A percentile compares a stretch with the other conserved stretches of the same genome.
These are phyloP conservation scores for Skeletonema menzelii DNA, from an alignment of 108 stramenopile species.

Conservation along the genomic window DNA sequence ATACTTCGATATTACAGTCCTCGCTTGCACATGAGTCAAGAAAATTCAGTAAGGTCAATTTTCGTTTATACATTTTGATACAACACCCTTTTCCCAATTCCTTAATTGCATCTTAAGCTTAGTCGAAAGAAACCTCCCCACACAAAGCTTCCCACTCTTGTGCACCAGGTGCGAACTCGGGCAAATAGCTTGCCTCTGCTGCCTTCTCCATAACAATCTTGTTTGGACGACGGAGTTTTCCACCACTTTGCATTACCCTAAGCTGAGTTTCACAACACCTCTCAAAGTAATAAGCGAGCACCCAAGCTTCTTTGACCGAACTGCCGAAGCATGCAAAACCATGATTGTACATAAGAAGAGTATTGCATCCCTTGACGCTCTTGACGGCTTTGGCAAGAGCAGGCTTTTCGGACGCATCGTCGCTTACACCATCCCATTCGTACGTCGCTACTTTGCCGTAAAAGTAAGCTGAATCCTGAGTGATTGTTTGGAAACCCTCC, in stretches of 20 bases:
- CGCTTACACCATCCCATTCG: slow-evolving; percentile 60
- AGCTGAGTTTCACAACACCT: slow-evolving; percentile 53
- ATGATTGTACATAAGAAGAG: slow-evolving; percentile 67
- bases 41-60: neutral
- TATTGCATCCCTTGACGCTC: slow-evolving; percentile 41
- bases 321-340: slow-evolving; percentile 55
- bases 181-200: slow-evolving; percentile 42
- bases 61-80: neutral
- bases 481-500: slow-evolving; percentile 54
- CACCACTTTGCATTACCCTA: slow-evolving; percentile 49
- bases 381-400: slow-evolving; percentile 49
- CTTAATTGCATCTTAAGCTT: neutral
- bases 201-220: slow-evolving; percentile 49
- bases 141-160: slow-evolving; percentile 66
- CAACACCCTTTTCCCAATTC: neutral
- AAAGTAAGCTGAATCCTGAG: slow-evolving; percentile 64
- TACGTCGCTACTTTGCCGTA: slow-evolving; percentile 53
- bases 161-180: slow-evolving; percentile 61
- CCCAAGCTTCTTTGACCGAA: slow-evolving; percentile 58
- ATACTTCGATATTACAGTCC: slow-evolving; percentile 56
- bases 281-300: slow-evolving; percentile 73
- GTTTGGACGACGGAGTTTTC: slow-evolving; percentile 40
- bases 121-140: slow-evolving; percentile 11
- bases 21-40: neutral
- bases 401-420: slow-evolving; percentile 55